Conservation (phyloP, 306 rosid genomes). For the Albizia julibrissin region DNA sequence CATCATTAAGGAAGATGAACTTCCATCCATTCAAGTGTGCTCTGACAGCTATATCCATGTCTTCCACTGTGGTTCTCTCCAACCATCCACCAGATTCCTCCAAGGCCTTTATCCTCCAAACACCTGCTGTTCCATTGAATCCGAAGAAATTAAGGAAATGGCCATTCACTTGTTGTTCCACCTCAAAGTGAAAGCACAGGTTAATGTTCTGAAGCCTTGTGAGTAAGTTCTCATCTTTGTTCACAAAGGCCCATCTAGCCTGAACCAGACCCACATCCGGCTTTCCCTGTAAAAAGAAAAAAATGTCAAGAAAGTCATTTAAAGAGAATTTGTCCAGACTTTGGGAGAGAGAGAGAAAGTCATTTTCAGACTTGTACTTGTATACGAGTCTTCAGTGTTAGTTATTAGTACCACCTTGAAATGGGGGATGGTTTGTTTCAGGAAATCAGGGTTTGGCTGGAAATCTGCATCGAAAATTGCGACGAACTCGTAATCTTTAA, state of each 20-base stretch:
- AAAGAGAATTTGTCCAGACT: constrained; percentile 9
- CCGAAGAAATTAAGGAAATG: constrained; percentile 89
- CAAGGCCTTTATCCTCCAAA: constrained; percentile 91
- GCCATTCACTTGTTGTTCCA: constrained; percentile 98
- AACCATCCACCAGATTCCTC: constrained; percentile 99
- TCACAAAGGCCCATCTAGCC: constrained; percentile 93
- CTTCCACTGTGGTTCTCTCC: constrained; percentile 97
- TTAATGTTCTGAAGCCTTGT: constrained; percentile 94
- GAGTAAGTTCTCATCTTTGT: constrained; percentile 93
- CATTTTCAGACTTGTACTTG: background rate
- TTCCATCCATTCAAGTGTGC: constrained; percentile 98
- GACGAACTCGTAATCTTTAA: constrained; percentile 84
- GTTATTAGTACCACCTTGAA: constrained; percentile 59
- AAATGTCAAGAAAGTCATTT: constrained; percentile 12
- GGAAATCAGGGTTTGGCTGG: constrained; percentile 91
- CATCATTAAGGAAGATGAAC: constrained; percentile 91
- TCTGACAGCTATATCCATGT: constrained; percentile 96
- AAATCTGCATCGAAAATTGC: constrained; percentile 97
- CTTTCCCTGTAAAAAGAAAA: constrained; percentile 61
- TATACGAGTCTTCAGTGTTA: background rate
- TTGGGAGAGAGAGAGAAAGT: background rate
- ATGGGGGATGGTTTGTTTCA: constrained; percentile 81
- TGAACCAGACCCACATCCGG: constrained; percentile 94
- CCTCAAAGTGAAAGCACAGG: constrained; percentile 98
- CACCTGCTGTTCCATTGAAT: constrained; percentile 98